Conservation (phyloP, 2,329 filamentous ascomycete species). For the Aspergillus eucalypticola region DNA sequence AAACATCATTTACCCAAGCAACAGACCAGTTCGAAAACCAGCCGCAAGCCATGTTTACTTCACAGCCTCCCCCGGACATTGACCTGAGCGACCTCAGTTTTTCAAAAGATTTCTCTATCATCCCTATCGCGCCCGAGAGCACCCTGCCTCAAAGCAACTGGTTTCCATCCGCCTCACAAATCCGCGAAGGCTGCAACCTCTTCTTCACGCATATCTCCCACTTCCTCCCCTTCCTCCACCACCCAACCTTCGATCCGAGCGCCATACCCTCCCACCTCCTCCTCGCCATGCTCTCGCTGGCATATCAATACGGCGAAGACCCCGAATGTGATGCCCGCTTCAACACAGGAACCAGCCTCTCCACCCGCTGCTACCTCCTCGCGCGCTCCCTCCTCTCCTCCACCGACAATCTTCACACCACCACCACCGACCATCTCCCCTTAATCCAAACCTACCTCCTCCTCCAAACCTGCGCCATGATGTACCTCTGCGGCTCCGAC, state of each 20-base stretch:
- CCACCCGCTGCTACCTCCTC: slow-evolving; percentile 36
- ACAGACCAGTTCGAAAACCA: slow-evolving; percentile 10
- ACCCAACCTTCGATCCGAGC: slow-evolving; percentile 37
- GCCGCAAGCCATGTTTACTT: neutral
- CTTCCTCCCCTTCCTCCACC: slow-evolving; percentile 43
- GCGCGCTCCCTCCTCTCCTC: slow-evolving; percentile 29
- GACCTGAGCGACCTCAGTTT: slow-evolving; percentile 3
- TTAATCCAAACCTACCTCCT: slow-evolving; percentile 44
- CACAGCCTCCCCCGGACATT: slow-evolving; percentile 1
- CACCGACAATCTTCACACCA: slow-evolving; percentile 19
- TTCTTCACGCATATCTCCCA: slow-evolving; percentile 41
- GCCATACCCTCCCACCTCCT: slow-evolving; percentile 28
- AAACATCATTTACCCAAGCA: slow-evolving; percentile 16
- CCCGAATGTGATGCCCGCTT: slow-evolving; percentile 31
- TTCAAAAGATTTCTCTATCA: slow-evolving; percentile 4
- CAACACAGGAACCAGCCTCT: slow-evolving; percentile 32
- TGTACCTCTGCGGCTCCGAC: slow-evolving; percentile 43
- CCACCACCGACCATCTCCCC: slow-evolving; percentile 22
- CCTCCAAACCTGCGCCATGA: slow-evolving; percentile 46
- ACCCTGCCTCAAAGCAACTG: slow-evolving; percentile 25
- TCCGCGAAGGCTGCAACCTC: slow-evolving; percentile 34
- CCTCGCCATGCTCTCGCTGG: slow-evolving; percentile 42
- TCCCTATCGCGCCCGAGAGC: slow-evolving; percentile 1
- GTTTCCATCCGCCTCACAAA: slow-evolving; percentile 34
- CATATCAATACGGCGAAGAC: slow-evolving; percentile 43